Percentiles rank a stretch among this genome's conserved stretches.
phyloP scores from a whole-genome alignment of 306 rosid genomes.

The Vigna nakashimae region DNA sequence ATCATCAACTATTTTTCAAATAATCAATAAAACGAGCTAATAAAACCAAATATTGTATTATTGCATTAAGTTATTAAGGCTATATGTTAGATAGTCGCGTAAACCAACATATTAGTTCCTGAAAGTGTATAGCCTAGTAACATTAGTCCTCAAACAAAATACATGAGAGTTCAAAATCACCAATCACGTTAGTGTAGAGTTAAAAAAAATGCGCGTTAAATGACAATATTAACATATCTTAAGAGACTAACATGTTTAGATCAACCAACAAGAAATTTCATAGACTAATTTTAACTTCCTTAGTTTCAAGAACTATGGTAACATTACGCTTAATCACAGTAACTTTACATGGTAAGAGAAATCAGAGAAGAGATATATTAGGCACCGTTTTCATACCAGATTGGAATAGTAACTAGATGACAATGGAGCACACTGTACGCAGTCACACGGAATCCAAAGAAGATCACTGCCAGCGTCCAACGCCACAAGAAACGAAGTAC shows the following conservation, averaged over 20 bases:
- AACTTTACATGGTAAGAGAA: neutral
- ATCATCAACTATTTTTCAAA: neutral
- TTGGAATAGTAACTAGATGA: slow-evolving; percentile 68
- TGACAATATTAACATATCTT: neutral
- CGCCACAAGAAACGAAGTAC: slow-evolving; percentile 90
- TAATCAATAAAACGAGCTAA: neutral
- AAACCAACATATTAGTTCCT: neutral
- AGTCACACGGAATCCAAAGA: slow-evolving; percentile 96
- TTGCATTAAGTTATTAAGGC: neutral
- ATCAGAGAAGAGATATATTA: neutral
- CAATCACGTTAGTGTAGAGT: neutral
- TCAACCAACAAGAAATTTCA: neutral
- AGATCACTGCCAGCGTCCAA: slow-evolving; percentile 95
- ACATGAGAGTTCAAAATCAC: neutral
- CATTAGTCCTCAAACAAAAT: neutral
- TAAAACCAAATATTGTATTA: neutral
- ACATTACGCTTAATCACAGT: neutral
- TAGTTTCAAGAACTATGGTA: neutral
- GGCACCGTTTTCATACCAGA: slow-evolving; percentile 55
- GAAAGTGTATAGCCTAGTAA: neutral
- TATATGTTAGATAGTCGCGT: neutral
- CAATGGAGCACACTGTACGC: slow-evolving; percentile 89
- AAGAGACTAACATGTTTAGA: neutral
- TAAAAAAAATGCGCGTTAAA: neutral
- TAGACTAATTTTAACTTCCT: neutral